phyloP scores from a whole-genome alignment of 2,329 filamentous ascomycete species.

The Grosmannia clavigera region DNA sequence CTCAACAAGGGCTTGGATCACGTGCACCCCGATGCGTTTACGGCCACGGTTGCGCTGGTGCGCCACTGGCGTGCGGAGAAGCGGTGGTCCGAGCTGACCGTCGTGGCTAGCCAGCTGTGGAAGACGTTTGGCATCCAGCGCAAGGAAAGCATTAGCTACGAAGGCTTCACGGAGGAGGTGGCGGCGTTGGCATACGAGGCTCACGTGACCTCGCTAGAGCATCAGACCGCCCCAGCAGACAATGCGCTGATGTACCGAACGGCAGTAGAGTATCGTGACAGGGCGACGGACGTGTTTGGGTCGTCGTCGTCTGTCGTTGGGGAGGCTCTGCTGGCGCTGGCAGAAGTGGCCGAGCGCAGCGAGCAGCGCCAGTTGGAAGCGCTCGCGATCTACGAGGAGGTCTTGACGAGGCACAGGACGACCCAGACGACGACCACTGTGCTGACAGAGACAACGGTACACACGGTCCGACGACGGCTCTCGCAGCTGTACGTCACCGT shows the following conservation, averaged over 20 bases:
- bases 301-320: constrained; percentile 17
- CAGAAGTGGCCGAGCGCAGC: constrained; percentile 31
- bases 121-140: constrained; percentile 29
- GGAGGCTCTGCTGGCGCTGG: constrained; percentile 24
- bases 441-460: constrained; percentile 17
- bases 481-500: constrained; percentile 33
- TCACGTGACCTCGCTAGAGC: constrained; percentile 34
- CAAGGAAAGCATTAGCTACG: constrained; percentile 16
- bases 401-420: constrained; percentile 27
- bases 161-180: constrained; percentile 26
- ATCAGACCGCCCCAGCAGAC: constrained; percentile 28
- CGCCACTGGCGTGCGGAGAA: constrained; percentile 30
- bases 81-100: constrained; percentile 31
- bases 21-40: constrained; percentile 28
- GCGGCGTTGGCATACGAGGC: constrained; percentile 32
- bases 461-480: constrained; percentile 35
- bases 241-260: constrained; percentile 32
- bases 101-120: constrained; percentile 34
- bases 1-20: constrained; percentile 22
- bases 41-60: constrained; percentile 31
- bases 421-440: constrained; percentile 15
- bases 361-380: constrained; percentile 31
- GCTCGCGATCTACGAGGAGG: constrained; percentile 31
- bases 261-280: constrained; percentile 33
- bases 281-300: constrained; percentile 26